Percentiles rank a stretch among this genome's conserved stretches.
These are phyloP conservation scores for Cucumis hystrix DNA, from an alignment of 306 rosid species.

Conservation along the genomic window DNA sequence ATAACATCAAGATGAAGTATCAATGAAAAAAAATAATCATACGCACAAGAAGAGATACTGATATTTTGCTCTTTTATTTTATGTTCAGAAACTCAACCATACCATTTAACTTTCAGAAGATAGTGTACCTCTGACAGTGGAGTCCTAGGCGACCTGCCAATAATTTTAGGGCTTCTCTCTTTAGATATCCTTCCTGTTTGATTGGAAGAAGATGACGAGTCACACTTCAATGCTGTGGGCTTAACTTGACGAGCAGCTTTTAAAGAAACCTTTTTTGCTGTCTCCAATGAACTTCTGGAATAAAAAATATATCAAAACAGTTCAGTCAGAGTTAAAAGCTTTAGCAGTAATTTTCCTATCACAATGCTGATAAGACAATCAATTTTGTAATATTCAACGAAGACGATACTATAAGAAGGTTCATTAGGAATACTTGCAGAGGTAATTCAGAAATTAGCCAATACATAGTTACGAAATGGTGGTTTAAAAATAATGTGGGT, in stretches of 20 bases:
- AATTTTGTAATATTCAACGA: background rate
- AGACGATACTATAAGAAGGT: background rate
- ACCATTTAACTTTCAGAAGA: background rate
- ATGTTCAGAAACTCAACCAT: background rate
- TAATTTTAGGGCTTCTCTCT: constrained; percentile 73
- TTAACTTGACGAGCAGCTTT: constrained; percentile 52
- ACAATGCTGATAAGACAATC: background rate
- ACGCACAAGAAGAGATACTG: background rate
- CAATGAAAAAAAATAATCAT: background rate
- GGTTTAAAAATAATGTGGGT: background rate
- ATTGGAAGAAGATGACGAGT: constrained; percentile 34
- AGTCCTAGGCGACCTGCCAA: constrained; percentile 72
- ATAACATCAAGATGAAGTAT: background rate
- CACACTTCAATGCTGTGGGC: constrained; percentile 43
- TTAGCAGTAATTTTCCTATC: background rate
- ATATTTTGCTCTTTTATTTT: background rate
- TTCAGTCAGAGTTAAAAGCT: background rate
- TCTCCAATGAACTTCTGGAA: constrained; percentile 65
- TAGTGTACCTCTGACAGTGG: constrained; percentile 66
- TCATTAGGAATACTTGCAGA: background rate
- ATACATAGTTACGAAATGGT: background rate
- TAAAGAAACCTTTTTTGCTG: constrained; percentile 60
- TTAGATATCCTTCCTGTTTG: constrained; percentile 42
- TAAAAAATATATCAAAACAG: background rate
- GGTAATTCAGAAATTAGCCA: background rate